Conservation (phyloP, 2,329 filamentous ascomycete species). For the Chalara sp. region DNA sequence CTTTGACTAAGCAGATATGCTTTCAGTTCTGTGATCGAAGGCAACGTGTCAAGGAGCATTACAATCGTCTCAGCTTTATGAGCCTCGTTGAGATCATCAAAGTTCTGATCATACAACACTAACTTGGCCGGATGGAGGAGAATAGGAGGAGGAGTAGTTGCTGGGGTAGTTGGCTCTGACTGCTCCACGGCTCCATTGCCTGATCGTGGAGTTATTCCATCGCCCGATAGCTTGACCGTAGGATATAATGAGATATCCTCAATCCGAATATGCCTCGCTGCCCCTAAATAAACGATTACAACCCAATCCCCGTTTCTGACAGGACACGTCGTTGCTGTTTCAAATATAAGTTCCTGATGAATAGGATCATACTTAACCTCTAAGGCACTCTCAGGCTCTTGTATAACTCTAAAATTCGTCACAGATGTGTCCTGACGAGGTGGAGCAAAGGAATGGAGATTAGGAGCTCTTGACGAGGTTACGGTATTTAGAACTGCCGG, state of each 20-base stretch:
- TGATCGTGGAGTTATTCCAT: background rate
- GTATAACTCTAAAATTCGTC: background rate
- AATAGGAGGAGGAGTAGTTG: conserved; percentile 14
- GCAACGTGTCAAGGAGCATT: conserved; percentile 50
- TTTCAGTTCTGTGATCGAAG: conserved; percentile 53
- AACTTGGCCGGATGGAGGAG: conserved; percentile 20
- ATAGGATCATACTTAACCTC: conserved; percentile 16
- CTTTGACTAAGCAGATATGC: conserved; percentile 34
- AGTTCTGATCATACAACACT: conserved; percentile 44
- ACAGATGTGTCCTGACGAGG: background rate
- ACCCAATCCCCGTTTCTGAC: conserved; percentile 24
- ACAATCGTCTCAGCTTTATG: conserved; percentile 45
- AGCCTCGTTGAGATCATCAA: conserved; percentile 43
- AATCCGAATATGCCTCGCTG: conserved; percentile 18
- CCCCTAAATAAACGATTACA: conserved; percentile 12
- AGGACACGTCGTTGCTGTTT: conserved; percentile 7
- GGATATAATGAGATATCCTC: conserved; percentile 20
- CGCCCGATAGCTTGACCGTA: conserved; percentile 16
- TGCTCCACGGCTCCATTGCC: background rate
- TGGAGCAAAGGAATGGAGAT: background rate
- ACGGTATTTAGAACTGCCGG: background rate
- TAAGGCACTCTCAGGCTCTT: background rate
- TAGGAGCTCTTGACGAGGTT: background rate
- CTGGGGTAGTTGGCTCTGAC: conserved; percentile 17
- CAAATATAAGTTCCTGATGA: conserved; percentile 18